Evolutionary conservation across 352 stramenopile species (phyloP), one percentile per base, ranked within the genome.

Genomic region (Phytophthora nicotianae): DNA sequence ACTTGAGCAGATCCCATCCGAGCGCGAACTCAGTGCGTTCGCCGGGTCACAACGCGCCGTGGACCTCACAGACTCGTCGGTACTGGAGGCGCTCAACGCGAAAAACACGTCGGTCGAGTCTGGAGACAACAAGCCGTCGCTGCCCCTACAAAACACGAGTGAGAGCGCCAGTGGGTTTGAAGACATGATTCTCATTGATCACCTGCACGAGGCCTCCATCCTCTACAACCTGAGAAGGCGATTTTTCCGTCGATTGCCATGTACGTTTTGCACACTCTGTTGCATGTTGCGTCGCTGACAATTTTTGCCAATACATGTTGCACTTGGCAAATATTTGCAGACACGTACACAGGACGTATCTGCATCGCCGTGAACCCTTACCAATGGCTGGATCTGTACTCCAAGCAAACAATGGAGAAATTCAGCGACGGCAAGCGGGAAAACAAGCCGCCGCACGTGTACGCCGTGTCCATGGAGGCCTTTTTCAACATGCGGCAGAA

Each of bases 361-460:
- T 95, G 85, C 61, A 95, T 96, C 51, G 86, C 84, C 0, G 85
- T 96, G 57, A 96, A 96, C 56, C 88, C 88, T 53, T 96, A 96
- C 59, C 81, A 92, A 56, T 95, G 86, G 86, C 68, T 95, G 19
- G 81, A 91, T 68, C 54, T 95, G 38, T 95, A 95, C 53, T 88
- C 86, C 41, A 80, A 87, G 52, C 17, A 68, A 7, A 75, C 72
- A 5, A 93, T 93, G 86, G 74, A 86, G 13, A 72, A 53, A 19
- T 95, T 93, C 55, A 89, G 79, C 46, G 81, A 95, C 51, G 82
- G 83, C 21, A 79, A 81, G 51, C 72, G 87, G 10, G 81, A 93
- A 19, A 71, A 86, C 42, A 92, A 92, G 56, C 49, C 86, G 2
- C 88, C 88, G 16, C 88, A 96, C 54, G 86, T 96, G 24, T 96